Percentiles rank a stretch among this genome's conserved stretches.
phyloP scores from a whole-genome alignment of 257 asterid species.

The Primulina huaijiensis region DNA sequence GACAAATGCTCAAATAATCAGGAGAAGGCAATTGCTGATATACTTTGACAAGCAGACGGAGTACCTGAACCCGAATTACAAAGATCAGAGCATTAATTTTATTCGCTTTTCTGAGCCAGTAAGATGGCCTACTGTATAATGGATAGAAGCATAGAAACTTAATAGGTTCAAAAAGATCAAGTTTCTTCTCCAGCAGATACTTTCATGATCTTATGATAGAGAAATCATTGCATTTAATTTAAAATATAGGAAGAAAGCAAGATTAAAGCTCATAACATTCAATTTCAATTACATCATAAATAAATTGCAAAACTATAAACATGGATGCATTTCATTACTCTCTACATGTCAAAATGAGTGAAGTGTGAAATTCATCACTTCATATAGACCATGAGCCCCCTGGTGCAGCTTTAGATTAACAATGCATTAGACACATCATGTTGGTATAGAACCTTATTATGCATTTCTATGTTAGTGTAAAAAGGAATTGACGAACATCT shows the following conservation, averaged over 20 bases:
- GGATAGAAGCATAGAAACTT: not conserved
- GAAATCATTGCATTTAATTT: too few species aligned
- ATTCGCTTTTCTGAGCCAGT: not conserved
- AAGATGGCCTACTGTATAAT: not conserved
- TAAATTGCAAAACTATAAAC: conserved; percentile 7
- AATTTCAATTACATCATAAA: not conserved
- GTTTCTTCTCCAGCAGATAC: not conserved
- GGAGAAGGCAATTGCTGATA: conserved; percentile 83
- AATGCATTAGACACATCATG: not conserved
- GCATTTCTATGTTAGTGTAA: not conserved
- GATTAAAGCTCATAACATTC: not conserved
- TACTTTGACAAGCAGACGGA: conserved; percentile 78
- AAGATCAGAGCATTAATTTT: not conserved
- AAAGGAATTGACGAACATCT: not conserved
- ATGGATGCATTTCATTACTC: not conserved
- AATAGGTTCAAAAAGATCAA: conserved; percentile 3
- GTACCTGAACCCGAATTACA: conserved; percentile 49
- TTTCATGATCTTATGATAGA: not conserved
- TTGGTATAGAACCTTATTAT: not conserved
- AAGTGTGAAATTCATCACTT: not conserved
- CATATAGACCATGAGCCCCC: not conserved
- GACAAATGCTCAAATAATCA: conserved; percentile 91
- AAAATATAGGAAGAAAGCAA: not conserved
- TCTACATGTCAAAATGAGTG: not conserved
- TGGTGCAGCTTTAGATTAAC: not conserved